Base-by-base conservation (phyloP, 2,329 filamentous ascomycete genomes). In the Trichoderma koningii region DNA sequence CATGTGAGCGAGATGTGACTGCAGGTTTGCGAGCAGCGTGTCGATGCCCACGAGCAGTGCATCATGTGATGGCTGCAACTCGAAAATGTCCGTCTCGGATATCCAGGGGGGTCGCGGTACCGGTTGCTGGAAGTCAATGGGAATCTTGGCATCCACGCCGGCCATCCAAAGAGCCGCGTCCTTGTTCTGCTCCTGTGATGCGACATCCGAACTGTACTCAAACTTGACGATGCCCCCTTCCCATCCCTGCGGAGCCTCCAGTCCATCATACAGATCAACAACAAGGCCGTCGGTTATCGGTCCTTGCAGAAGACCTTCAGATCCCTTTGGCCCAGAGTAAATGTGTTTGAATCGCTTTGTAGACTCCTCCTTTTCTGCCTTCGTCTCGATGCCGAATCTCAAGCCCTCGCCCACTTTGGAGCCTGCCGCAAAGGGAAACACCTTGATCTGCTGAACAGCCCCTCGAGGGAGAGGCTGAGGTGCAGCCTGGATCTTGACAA, bases 241-340 rank as follows among this genome's bases (percentile, higher is more conserved):
- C 87, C 94, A 97, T 15, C 85, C 84, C 48, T 83, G 81, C 5
- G 80, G 83, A 59, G 75, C 80, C 69, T 78, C 82, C n/a, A 83
- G 79, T 23, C 79, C 86, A 66, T 83, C 81, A 63, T 82, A 83
- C 42, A 82, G 71, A 0, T 81, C 87, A 21, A 99, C 78, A 15
- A 97, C 78, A 78, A 94, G 90, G 2, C 94, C 93, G 75, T 99
- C 92, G 0, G 93, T 97, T 57, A 99, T 75, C 5, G 95, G 93
- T 0, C 95, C 95, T 63, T 90, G 86, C 1, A 98, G 80, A 19
- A 98, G 76, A 1, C 89, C 87, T 23, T 85, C 84, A 0, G 79
- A 73, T 10, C 75, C 80, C 44, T 81, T 83, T 34, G 80, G 74
- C 34, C 81, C 83, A 21, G 87, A 85, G 70, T 95, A 95, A 3